Conservation (phyloP, 192 early-diverging fungal genomes). For the Rhizoclosmatium globosum region DNA sequence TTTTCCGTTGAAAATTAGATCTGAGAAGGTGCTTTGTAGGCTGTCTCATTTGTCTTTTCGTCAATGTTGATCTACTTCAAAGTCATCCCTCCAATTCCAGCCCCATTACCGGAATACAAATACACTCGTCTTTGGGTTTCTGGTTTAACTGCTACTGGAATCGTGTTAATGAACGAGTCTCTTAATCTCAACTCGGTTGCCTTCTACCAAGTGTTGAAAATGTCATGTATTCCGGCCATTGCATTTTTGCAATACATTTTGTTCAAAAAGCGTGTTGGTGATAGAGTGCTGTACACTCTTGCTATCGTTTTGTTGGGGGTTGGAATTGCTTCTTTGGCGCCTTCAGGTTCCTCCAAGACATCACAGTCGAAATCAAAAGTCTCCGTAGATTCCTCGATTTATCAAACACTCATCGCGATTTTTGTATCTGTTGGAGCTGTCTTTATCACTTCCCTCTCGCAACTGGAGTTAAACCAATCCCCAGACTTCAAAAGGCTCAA, state of each 20-base stretch:
- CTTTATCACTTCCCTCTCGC: conserved; percentile 10
- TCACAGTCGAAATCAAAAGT: neutral
- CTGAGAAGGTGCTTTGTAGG: neutral
- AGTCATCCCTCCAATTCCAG: conserved; percentile 29
- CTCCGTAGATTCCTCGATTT: neutral
- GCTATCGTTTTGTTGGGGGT: conserved; percentile 21
- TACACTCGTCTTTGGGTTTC: neutral
- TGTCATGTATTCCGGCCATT: conserved; percentile 25
- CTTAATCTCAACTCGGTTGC: conserved; percentile 34
- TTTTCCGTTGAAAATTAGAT: conserved; percentile 7
- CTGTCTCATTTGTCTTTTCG: conserved; percentile 8
- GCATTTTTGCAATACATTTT: conserved; percentile 17
- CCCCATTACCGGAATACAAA: conserved; percentile 1
- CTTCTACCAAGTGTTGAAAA: conserved; percentile 34
- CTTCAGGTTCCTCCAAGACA: neutral
- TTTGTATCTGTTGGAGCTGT: conserved; percentile 27
- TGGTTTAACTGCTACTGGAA: conserved; percentile 3
- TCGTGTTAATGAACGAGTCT: conserved; percentile 38
- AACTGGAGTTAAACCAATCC: conserved; percentile 23
- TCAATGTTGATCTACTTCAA: conserved; percentile 15
- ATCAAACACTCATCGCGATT: conserved; percentile 4
- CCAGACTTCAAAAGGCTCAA: conserved; percentile 20
- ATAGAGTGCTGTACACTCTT: neutral
- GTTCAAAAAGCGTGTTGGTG: neutral
- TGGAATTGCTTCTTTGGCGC: neutral